phyloP scores from a whole-genome alignment of 805 yeast species.

The Yamadazyma scolyti region DNA sequence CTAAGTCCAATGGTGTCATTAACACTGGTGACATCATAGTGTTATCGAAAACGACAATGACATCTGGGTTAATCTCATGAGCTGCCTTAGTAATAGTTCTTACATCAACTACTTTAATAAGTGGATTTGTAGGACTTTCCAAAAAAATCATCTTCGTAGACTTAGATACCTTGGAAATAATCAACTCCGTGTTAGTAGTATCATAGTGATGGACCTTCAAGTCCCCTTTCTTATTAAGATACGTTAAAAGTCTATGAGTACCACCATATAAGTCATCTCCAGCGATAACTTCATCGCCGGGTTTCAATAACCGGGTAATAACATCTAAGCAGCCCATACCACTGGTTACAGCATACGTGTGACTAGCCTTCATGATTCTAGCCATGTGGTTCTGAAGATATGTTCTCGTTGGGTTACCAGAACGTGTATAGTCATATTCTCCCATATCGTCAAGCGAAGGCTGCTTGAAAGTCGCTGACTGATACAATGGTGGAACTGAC shows the following conservation, averaged over 20 bases:
- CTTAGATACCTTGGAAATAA: constrained; percentile 51
- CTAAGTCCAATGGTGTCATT: constrained; percentile 80
- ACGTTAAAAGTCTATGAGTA: constrained; percentile 78
- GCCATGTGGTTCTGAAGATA: constrained; percentile 74
- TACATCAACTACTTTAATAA: constrained; percentile 83
- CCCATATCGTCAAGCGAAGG: constrained; percentile 70
- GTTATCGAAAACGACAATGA: constrained; percentile 83
- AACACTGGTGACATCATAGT: constrained; percentile 95
- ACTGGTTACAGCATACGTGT: constrained; percentile 77
- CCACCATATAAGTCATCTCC: constrained; percentile 97
- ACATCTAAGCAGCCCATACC: constrained; percentile 95
- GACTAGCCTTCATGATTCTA: constrained; percentile 71
- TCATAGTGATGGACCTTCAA: constrained; percentile 73
- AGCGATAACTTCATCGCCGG: constrained; percentile 89
- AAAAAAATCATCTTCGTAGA: constrained; percentile 75
- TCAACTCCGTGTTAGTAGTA: constrained; percentile 66
- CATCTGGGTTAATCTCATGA: constrained; percentile 62
- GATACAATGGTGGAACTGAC: constrained; percentile 84
- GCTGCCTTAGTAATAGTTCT: constrained; percentile 62
- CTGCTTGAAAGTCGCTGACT: constrained; percentile 93
- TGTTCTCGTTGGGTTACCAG: constrained; percentile 92
- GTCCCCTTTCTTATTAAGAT: constrained; percentile 59
- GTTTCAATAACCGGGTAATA: constrained; percentile 65
- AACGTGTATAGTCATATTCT: constrained; percentile 70
- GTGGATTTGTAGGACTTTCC: constrained; percentile 93